phyloP scores from a whole-genome alignment of 805 yeast species.

The Teunomyces aglyptinius region DNA sequence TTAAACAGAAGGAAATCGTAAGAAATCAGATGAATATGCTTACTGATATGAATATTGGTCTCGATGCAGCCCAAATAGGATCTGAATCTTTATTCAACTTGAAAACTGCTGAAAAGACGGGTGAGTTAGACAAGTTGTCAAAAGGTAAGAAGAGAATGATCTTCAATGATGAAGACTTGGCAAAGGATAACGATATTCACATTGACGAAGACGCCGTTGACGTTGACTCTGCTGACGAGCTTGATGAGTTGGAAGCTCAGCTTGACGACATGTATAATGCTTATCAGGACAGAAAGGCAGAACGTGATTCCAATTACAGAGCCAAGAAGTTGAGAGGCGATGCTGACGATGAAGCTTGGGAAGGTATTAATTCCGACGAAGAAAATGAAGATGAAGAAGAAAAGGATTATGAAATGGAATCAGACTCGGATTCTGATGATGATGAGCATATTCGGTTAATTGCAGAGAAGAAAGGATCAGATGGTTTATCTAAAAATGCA shows the following conservation, averaged over 20 bases:
- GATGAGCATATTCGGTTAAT: conserved; percentile 66
- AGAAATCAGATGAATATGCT: conserved; percentile 97
- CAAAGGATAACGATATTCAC: conserved; percentile 56
- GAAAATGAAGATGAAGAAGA: conserved; percentile 31
- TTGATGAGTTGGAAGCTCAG: conserved; percentile 74
- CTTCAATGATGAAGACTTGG: conserved; percentile 54
- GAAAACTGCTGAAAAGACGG: conserved; percentile 84
- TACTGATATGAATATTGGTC: conserved; percentile 88
- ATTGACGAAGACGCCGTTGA: conserved; percentile 37
- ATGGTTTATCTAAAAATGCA: conserved; percentile 34
- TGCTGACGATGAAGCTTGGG: conserved; percentile 75
- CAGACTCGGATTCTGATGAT: conserved; percentile 57
- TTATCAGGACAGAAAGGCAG: conserved; percentile 65
- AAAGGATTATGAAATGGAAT: conserved; percentile 46
- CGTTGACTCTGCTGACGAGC: conserved; percentile 47
- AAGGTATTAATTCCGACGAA: conserved; percentile 58
- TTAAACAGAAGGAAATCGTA: conserved; percentile 79
- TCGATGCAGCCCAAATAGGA: conserved; percentile 84
- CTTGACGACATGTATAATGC: conserved; percentile 77
- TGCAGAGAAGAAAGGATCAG: conserved; percentile 43
- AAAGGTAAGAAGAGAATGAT: conserved; percentile 72
- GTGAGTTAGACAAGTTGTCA: conserved; percentile 68
- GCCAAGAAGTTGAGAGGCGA: conserved; percentile 76
- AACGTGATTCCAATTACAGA: conserved; percentile 63
- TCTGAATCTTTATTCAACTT: conserved; percentile 78